phyloP scores from a whole-genome alignment of 1,284 basidiomycete genomes.

The Exsudoporus floridanus region DNA sequence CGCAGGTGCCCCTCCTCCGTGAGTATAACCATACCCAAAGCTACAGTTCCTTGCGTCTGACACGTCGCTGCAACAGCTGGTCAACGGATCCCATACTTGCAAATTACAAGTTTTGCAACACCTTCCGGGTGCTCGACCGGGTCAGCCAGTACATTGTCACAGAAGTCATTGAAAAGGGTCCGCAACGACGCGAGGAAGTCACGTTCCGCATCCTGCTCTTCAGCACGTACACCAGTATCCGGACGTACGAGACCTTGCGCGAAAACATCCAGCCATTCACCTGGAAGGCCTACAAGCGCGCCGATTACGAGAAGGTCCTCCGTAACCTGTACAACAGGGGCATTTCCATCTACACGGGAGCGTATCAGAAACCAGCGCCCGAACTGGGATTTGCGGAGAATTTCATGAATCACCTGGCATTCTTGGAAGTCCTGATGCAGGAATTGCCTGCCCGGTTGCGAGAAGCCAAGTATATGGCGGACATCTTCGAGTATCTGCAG shows the following conservation, averaged over 20 bases:
- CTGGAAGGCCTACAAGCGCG: conserved; percentile 49
- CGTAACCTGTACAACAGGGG: conserved; percentile 38
- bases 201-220: conserved; percentile 63
- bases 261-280: conserved; percentile 49
- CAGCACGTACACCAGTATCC: conserved; percentile 57
- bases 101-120: conserved; percentile 57
- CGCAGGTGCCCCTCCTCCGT: conserved; percentile 49
- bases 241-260: conserved; percentile 59
- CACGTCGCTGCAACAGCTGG: conserved; percentile 43
- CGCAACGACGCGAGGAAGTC: conserved; percentile 51
- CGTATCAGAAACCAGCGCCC: conserved; percentile 64
- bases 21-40: conserved; percentile 26
- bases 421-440: conserved; percentile 56
- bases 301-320: conserved; percentile 49
- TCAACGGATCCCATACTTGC: conserved; percentile 52
- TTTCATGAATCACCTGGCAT: conserved; percentile 53
- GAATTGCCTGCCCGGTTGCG: conserved; percentile 45
- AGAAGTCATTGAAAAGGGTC: conserved; percentile 61
- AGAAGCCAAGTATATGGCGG: conserved; percentile 46
- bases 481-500: conserved; percentile 55
- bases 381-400: conserved; percentile 43
- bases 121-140: conserved; percentile 60
- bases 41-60: conserved; percentile 20
- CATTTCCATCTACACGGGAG: conserved; percentile 54
- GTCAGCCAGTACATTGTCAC: conserved; percentile 57